Percentiles rank a stretch among this genome's conserved stretches.
These are phyloP conservation scores for Coprinopsis marcescibilis DNA, from an alignment of 768 basidiomycete genomes.

Conservation along the genomic window DNA sequence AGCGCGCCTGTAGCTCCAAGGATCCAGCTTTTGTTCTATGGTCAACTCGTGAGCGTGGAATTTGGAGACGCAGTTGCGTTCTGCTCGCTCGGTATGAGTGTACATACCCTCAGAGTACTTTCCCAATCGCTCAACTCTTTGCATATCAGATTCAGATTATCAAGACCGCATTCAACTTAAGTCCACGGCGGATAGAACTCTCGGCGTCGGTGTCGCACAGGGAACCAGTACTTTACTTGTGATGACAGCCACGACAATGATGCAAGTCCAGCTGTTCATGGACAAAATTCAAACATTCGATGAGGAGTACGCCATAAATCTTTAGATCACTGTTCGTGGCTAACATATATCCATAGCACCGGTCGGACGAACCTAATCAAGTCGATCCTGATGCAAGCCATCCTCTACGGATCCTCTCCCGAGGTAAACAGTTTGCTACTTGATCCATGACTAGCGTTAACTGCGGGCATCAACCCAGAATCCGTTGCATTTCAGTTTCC, in stretches of 20 bases:
- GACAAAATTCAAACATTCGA: conserved; percentile 58
- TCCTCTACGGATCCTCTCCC: conserved; percentile 66
- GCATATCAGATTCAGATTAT: conserved; percentile 55
- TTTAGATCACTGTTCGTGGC: conserved; percentile 3
- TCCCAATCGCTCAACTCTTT: background rate
- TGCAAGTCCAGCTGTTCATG: conserved; percentile 57
- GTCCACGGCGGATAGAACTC: conserved; percentile 56
- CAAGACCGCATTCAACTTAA: conserved; percentile 70
- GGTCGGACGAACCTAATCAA: conserved; percentile 66
- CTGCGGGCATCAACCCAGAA: conserved; percentile 43
- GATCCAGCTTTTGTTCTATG: conserved; percentile 55
- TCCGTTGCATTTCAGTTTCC: conserved; percentile 75
- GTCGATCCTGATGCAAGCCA: conserved; percentile 79
- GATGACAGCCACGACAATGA: conserved; percentile 64
- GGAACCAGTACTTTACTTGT: conserved; percentile 48
- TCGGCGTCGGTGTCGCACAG: conserved; percentile 60
- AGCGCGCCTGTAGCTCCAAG: conserved; percentile 70
- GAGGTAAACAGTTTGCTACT: conserved; percentile 46
- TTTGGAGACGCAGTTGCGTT: conserved; percentile 76
- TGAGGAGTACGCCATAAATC: conserved; percentile 46
- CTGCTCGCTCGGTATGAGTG: conserved; percentile 51
- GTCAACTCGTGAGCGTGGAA: conserved; percentile 54
- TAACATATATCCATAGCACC: conserved; percentile 30
- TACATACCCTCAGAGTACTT: too few species aligned
- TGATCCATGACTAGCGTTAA: too few species aligned